Base-by-base conservation (phyloP, 83 land plant species). In the Thuja plicata region DNA sequence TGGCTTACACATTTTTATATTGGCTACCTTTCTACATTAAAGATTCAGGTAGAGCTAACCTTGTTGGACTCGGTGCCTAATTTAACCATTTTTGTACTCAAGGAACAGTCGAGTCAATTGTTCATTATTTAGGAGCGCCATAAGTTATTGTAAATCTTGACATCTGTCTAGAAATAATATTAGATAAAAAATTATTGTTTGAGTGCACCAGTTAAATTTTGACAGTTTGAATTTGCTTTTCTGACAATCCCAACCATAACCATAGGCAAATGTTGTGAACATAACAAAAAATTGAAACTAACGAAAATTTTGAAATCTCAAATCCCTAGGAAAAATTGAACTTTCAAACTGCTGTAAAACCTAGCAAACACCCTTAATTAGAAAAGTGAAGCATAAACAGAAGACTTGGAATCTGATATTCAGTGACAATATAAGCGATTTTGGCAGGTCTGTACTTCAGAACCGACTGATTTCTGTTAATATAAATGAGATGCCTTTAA, bases 11-110 rank as follows among this genome's bases (percentile, higher is more conserved):
- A 16, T 97, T 97, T 85, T 90, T 97, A 5, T 97, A 94, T 74
- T 97, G 98, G 98, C 89, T 97, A 86, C 98, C 98, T 34, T 97
- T 97, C 88, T 97, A 97, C 91, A 91, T 97, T 37, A 92, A 95
- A 54, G 96, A 97, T 88, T 95, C 95, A 80, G 95, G 98, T 96
- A 92, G 34, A 40, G 73, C n/a, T 27, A 66, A 66, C 2, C 73
- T 66, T 30, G 8, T 66, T 27, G 32, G 73, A 66, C 73, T 66
- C 2, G 30, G n/a, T 24, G n/a, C n/a, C 73, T 66, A 66, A 27
- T 66, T 62, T 66, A 66, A 66, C n/a, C 73, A 27, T 76, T 70
- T 70, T 24, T 11, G 45, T 40, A 86, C 10, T 27, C 71, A 11
- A 5, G 27, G 3, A 15, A 86, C 77, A 11, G 9, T n/a, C 50